A percentile compares a stretch with the other conserved stretches of the same genome.
Conservation (phyloP, 2,329 filamentous ascomycete species). For the Aureobasidium sp. region DNA sequence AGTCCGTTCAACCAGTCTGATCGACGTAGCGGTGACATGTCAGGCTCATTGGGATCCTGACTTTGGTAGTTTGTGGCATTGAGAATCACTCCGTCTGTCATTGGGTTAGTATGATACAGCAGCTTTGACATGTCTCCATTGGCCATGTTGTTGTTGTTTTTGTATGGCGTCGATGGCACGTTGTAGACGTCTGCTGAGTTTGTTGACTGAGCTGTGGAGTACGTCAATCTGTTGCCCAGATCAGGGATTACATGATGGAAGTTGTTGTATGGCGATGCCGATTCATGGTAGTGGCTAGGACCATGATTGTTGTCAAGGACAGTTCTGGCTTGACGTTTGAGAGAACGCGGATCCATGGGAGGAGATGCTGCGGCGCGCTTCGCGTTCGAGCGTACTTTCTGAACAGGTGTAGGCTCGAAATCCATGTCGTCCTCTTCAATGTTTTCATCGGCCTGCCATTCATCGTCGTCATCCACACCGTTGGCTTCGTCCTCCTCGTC, state of each 20-base stretch:
- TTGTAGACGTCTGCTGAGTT: not conserved
- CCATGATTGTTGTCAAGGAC: not conserved
- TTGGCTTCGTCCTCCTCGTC: constrained; percentile 12
- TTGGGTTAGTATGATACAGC: not conserved
- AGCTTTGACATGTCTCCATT: not conserved
- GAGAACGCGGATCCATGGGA: not conserved
- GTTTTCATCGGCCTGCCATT: constrained; percentile 13
- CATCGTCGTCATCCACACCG: constrained; percentile 10
- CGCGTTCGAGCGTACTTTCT: constrained; percentile 24
- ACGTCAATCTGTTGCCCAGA: not conserved
- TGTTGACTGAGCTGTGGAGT: constrained; percentile 19
- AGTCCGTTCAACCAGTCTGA: constrained; percentile 43
- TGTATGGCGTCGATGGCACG: constrained; percentile 39
- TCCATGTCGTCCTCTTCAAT: constrained; percentile 3
- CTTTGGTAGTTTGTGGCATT: not conserved
- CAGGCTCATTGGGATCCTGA: not conserved
- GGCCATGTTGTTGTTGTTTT: not conserved
- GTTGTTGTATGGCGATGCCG: not conserved
- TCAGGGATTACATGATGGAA: not conserved
- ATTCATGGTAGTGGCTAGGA: too few relatives aligned
- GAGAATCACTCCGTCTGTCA: not conserved
- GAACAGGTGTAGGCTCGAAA: not conserved
- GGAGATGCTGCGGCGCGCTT: not conserved
- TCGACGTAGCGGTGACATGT: not conserved
- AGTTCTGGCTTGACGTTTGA: not conserved